Conservation (phyloP, 345 rosid species). For the Lepidium sativum region DNA sequence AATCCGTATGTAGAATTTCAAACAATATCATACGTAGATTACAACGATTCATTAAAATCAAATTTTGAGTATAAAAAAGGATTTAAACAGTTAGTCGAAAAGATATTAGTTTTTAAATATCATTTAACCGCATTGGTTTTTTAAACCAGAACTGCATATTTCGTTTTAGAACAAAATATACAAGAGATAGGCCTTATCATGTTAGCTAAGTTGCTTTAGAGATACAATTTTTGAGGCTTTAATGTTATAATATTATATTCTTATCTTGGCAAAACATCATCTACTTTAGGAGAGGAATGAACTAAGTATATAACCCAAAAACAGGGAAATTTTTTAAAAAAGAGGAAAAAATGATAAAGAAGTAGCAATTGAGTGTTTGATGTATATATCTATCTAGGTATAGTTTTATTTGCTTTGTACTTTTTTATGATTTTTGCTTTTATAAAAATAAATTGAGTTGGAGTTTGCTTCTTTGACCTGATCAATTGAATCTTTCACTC, state of each 20-base stretch:
- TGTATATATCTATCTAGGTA: constrained; percentile 7
- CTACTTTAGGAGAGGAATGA: constrained; percentile 24
- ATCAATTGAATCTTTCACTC: constrained; percentile 26
- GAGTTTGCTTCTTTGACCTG: constrained; percentile 39
- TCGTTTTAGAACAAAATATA: neutral
- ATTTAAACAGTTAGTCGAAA: no score
- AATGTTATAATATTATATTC: constrained; percentile 18
- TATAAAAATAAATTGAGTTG: constrained; percentile 9
- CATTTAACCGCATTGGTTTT: neutral
- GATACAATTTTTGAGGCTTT: constrained; percentile 5
- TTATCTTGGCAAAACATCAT: constrained; percentile 25
- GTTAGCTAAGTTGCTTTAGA: constrained; percentile 10
- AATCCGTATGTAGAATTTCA: no score
- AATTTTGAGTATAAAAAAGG: no score
- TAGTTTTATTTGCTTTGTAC: constrained; percentile 21
- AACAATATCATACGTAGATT: no score
- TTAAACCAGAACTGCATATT: neutral
- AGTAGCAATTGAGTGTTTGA: constrained; percentile 28
- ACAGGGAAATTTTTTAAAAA: neutral
- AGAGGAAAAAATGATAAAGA: constrained; percentile 13
- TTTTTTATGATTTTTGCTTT: constrained; percentile 21
- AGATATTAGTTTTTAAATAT: no score
- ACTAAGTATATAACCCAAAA: constrained; percentile 24
- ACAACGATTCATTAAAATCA: no score
- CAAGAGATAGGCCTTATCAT: neutral